Evolutionary conservation across 2,329 filamentous ascomycete genomes (phyloP), one percentile per base, ranked within the genome.

Genomic region (Hypomyces perniciosus): DNA sequence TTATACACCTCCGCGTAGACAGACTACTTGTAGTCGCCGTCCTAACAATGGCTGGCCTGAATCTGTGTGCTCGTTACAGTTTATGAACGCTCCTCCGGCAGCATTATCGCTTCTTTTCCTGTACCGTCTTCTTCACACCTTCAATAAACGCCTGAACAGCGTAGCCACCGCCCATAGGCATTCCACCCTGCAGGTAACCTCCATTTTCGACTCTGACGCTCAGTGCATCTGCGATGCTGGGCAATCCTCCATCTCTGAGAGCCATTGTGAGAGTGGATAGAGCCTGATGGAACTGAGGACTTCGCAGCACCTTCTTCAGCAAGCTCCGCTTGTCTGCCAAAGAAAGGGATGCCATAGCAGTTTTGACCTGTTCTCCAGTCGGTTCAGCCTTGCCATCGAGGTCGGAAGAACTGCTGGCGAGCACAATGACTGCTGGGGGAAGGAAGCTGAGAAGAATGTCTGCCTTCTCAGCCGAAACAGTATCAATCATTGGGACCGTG

Each of bases 91-190:
- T 20, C 31, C 4, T 4, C 9, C 9, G 28, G 4, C 8, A 31
- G 5, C 12, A 12, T 48, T 34, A 53, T 46, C 56, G 62, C 58
- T 68, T 61, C 61, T 77, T 69, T 52, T 86, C 79, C 70, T 88
- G 78, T 1, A 90, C 86, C 5, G 82, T 84, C 71, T 81, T 85
- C 77, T 87, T 93, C 44, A 96, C 84, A 3, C 92, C 93, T 50
- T 95, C 82, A 26, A 99, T 78, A 69, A 99, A 99, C 4, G 88
- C 88, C 72, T 95, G 86, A 2, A 99, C 84, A 9, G 92, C 92
- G 60, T 93, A 86, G 5, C 87, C 88, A 47, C 91, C 91, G 40
- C 91, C 92, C 42, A 96, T 70, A 2, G 92, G 91, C 73, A 96
- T 84, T 46, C 81, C 86, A 5, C 88, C 85, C 55, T 78, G 79